These are phyloP conservation scores for Ceratocystis lukuohia DNA, from an alignment of 2,329 filamentous ascomycete genomes.

Conservation along the genomic window DNA sequence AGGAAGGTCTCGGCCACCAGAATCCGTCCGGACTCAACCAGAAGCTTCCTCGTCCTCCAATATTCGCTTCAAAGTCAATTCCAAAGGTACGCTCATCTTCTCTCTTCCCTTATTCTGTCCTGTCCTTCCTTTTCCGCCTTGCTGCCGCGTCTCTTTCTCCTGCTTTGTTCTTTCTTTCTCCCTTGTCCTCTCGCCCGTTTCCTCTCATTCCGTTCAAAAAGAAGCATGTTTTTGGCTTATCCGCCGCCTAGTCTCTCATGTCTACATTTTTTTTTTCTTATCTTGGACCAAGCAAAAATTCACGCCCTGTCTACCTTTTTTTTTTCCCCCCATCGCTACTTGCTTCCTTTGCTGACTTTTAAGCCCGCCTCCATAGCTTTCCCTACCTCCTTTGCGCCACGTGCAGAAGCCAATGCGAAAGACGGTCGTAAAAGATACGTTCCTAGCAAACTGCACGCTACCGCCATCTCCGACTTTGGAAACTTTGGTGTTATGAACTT, in stretches of 20 bases:
- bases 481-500: constrained; percentile 54
- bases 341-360: too few relatives aligned
- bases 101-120: too few relatives aligned
- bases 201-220: not conserved
- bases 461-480: constrained; percentile 41
- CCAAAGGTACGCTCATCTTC: constrained; percentile 12
- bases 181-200: not conserved
- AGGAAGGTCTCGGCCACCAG: constrained; percentile 15
- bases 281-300: not conserved
- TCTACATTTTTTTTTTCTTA: not conserved
- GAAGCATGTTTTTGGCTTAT: too few relatives aligned
- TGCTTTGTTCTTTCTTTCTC: not conserved
- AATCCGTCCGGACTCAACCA: constrained; percentile 4
- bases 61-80: constrained; percentile 13
- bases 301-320: not conserved
- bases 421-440: constrained; percentile 37
- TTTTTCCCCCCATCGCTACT: not conserved
- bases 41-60: constrained; percentile 12
- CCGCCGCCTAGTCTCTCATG: not conserved
- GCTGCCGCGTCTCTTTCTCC: not conserved
- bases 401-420: constrained; percentile 12
- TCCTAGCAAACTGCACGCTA: constrained; percentile 48
- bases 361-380: constrained; percentile 4
- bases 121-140: not conserved
- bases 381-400: constrained; percentile 10